A percentile compares a stretch with the other conserved stretches of the same genome.
Evolutionary conservation across 2,329 filamentous ascomycete genomes (phyloP).

Genomic region (Pezicula carpinea): DNA sequence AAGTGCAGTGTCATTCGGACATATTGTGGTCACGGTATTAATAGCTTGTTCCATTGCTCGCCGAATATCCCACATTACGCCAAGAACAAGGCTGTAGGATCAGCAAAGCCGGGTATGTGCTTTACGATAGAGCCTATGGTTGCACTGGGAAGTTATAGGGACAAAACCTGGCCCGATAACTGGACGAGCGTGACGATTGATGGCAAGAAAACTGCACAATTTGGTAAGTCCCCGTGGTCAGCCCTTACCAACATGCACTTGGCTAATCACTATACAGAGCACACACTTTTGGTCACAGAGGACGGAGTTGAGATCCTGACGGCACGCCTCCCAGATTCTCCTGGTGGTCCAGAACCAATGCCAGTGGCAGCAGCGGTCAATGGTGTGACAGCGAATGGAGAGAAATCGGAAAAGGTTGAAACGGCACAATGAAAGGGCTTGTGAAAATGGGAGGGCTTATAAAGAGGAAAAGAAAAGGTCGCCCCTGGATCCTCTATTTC

Average conservation of each 20-base stretch:
- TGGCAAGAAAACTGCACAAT: slow-evolving; percentile 86
- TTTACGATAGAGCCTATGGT: slow-evolving; percentile 99
- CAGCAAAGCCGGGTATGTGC: slow-evolving; percentile 94
- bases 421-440: background rate
- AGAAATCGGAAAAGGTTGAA: slow-evolving; percentile 8
- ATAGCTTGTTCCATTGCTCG: slow-evolving; percentile 86
- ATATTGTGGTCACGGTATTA: slow-evolving; percentile 95
- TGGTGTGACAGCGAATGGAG: slow-evolving; percentile 14
- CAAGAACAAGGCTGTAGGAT: slow-evolving; percentile 95
- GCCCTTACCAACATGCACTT: slow-evolving; percentile 24
- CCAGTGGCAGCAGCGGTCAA: slow-evolving; percentile 30
- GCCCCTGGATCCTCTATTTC: too few relatives aligned
- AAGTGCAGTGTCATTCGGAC: slow-evolving; percentile 90
- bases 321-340: slow-evolving; percentile 57
- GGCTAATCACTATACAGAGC: slow-evolving; percentile 47
- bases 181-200: slow-evolving; percentile 96
- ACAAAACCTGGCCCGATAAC: slow-evolving; percentile 97
- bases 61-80: slow-evolving; percentile 96
- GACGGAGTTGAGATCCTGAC: slow-evolving; percentile 79
- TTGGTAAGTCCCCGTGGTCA: slow-evolving; percentile 68
- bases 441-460: background rate
- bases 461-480: too few relatives aligned
- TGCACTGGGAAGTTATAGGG: slow-evolving; percentile 81
- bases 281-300: slow-evolving; percentile 79
- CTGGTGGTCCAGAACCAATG: slow-evolving; percentile 66